Conservation (phyloP, 2,329 filamentous ascomycete species). For the Hortaea werneckii region DNA sequence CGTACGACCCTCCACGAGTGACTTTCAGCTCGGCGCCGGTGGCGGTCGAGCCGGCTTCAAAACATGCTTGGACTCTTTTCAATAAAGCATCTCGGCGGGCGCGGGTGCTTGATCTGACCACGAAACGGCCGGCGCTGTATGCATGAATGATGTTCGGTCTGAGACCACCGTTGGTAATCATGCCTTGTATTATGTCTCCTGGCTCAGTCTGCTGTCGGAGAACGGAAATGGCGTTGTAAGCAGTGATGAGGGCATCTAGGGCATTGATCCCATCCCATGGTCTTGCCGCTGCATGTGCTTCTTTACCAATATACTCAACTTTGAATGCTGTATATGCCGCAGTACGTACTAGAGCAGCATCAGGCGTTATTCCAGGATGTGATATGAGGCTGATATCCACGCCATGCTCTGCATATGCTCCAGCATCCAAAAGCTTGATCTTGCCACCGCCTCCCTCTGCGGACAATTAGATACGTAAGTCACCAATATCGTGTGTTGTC, state of each 20-base stretch:
- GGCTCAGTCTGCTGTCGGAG: slow-evolving; percentile 31
- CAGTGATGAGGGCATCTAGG: slow-evolving; percentile 24
- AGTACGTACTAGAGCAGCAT: slow-evolving; percentile 42
- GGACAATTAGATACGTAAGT: not conserved
- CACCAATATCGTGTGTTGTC: slow-evolving; percentile 2
- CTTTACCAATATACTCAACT: slow-evolving; percentile 40
- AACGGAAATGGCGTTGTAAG: slow-evolving; percentile 26
- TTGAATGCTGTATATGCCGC: slow-evolving; percentile 42
- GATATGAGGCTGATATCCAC: slow-evolving; percentile 26
- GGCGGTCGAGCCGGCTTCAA: slow-evolving; percentile 36
- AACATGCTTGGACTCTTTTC: slow-evolving; percentile 30
- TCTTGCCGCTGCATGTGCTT: slow-evolving; percentile 27
- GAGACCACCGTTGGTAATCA: slow-evolving; percentile 20
- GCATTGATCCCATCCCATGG: slow-evolving; percentile 28
- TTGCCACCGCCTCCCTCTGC: slow-evolving; percentile 31
- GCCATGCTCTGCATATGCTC: slow-evolving; percentile 32
- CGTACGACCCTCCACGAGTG: slow-evolving; percentile 37
- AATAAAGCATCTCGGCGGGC: slow-evolving; percentile 23
- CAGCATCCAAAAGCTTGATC: slow-evolving; percentile 35
- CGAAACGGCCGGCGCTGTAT: slow-evolving; percentile 28
- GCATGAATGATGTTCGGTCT: slow-evolving; percentile 32
- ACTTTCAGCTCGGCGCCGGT: slow-evolving; percentile 42
- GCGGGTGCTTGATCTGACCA: slow-evolving; percentile 25
- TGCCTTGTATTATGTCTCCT: slow-evolving; percentile 29
- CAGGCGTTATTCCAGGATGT: slow-evolving; percentile 27